Evolutionary conservation across 2,329 filamentous ascomycete genomes (phyloP), one percentile per base, ranked within the genome.

Genomic region (Plectosphaerella sp.): DNA sequence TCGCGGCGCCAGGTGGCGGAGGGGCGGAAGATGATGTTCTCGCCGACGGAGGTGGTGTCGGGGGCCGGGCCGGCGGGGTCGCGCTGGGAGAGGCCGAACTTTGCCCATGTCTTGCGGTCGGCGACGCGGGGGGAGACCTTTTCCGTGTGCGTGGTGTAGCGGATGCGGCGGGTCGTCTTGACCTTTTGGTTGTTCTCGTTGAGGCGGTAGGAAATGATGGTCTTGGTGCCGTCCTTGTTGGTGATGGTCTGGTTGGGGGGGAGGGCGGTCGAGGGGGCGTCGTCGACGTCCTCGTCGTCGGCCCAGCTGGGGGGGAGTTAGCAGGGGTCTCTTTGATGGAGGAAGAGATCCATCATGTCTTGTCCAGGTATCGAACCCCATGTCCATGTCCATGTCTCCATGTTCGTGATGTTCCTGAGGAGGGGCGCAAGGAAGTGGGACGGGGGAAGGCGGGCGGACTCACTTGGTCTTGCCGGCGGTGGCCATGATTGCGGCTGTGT

Each of bases 171-270:
- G 56, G 92, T 97, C 58, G 91, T 94, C 82, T 97, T 97, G 67
- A 97, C 89, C 74, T 96, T 96, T 72, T 95, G 92, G 73, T 89
- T 89, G 58, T 93, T 83, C 61, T 99, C 94, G 77, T 96, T 93
- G 77, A 91, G 85, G 64, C 86, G 83, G 78, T 90, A 96, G 58
- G 89, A 89, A 67, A 96, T 87, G 63, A 94, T 88, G 46, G 95
- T 99, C 77, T 97, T 96, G 64, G 91, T 96, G 69, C 95, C 94
- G 72, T 99, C 94, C 77, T 97, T 96, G 84, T 99, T 97, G 70
- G 87, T 88, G 70, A 91, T 93, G 63, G 93, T 89, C 76, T 94
- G 88, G 62, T 89, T 86, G 62, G 89, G 82, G 55, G 94, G 94
- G 63, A 99, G 88, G 53, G 84, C 80, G 59, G 73, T 72, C 61